Evolutionary conservation across 176 grass and related monocot genomes (phyloP), one percentile per base, ranked within the genome.

Genomic region (Rhynchospora tenuis): DNA sequence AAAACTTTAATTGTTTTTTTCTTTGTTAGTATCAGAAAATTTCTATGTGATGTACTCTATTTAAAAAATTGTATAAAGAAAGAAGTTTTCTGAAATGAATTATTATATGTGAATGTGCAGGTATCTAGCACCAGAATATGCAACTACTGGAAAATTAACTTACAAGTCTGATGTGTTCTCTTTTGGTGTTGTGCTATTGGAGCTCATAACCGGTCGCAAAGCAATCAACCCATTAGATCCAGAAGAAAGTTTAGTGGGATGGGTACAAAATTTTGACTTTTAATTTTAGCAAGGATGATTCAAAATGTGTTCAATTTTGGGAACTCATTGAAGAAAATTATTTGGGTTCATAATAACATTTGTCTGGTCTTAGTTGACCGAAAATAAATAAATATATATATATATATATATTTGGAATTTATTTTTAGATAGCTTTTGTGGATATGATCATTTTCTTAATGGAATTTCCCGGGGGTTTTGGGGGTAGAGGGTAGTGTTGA

Each of bases 131-230:
- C n/a, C n/a, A n/a, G n/a, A n/a, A n/a, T n/a, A n/a, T n/a, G n/a
- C n/a, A n/a, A n/a, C n/a, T n/a, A n/a, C n/a, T n/a, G n/a, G n/a
- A n/a, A n/a, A n/a, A n/a, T n/a, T n/a, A n/a, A n/a, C n/a, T n/a
- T n/a, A n/a, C n/a, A 92, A 89, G 84, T 97, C 95, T 15, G 92
- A 94, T 87, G 95, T 94, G 42, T 98, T 94, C 64, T 98, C 95
- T 12, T 98, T 98, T 65, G 95, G 95, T 10, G 92, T 94, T 48
- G n/a, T n/a, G n/a, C 92, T 98, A 60, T 83, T 93, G 67, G 95
- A 98, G 86, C 92, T 93, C 24, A 91, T 97, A 87, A 94, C 92
- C 0, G 92, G 92, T 33, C 92, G 90, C 74, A 94, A 91, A 84
- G 90, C 92, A 16, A 86, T 98, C 11, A 93, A 98, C 80, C 17